Base-by-base conservation (phyloP, 2,329 filamentous ascomycete species). In the Ilyonectria sp. region DNA sequence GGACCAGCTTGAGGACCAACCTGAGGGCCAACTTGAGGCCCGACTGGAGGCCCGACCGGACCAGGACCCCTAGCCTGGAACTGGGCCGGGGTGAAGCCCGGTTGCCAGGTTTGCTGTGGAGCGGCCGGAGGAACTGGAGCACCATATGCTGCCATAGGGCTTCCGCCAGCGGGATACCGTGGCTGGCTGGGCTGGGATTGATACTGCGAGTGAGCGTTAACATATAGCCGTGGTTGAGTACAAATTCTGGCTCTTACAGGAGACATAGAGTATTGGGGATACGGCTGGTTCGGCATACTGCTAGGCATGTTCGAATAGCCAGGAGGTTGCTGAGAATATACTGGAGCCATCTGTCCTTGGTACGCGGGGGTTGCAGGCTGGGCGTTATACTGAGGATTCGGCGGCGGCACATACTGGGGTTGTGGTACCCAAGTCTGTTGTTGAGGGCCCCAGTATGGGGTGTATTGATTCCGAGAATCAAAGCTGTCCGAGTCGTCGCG, bases 391-490 rank as follows among this genome's bases (percentile, higher is more conserved):
- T 83, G 83, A 49, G 79, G 76, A 55, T 80, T 82, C 26, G 79
- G 79, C 31, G 84, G 80, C 43, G 86, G 81, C 21, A 85, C 80
- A 74, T 87, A 91, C 69, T 89, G 88, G 26, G 86, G 83, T 53
- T 85, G 79, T 19, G 87, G 79, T 11, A 86, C 83, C 89, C 90
- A 91, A 5, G 86, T 86, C 72, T 90, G 87, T 68, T 88, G 87
- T 67, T 88, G 86, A 69, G 84, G 83, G 23, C 86, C 86, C 79
- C 90, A 93, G 76, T 89, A 92, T 4, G 89, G 85, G n/a, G 90
- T 89, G 78, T 93, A 95, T 65, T 92, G 90, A 64, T 89, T 89
- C 60, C 90, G 84, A 11, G 89, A 89, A 74, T 92, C 90, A 68
- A 92, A 92, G 70, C 85, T 87, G 71, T 91, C 90, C 0, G 88